Evolutionary conservation across 108 stramenopile genomes (phyloP).

Genomic region (Mediolabrus comicus): DNA sequence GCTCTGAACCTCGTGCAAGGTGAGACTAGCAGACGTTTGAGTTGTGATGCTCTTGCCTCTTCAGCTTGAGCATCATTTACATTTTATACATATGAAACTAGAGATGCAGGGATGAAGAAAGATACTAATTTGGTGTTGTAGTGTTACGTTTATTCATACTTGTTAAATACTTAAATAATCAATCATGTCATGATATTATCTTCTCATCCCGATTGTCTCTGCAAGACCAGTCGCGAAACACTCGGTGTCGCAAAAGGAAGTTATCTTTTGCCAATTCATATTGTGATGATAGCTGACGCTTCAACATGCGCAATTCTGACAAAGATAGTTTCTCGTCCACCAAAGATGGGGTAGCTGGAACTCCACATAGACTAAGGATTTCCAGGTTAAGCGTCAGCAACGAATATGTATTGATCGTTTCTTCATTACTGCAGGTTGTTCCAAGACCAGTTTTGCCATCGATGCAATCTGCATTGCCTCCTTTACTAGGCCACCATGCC

Average conservation of each 20-base stretch:
- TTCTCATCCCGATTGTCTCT: conserved; percentile 19
- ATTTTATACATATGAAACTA: conserved; percentile 2
- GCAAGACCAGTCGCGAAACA: conserved; percentile 73
- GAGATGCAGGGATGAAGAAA: neutral
- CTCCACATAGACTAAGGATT: conserved; percentile 2
- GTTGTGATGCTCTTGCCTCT: too few relatives aligned
- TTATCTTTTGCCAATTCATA: conserved; percentile 66
- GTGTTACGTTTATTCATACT: conserved; percentile 24
- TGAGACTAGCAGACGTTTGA: neutral
- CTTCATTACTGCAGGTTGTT: neutral
- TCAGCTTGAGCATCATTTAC: neutral
- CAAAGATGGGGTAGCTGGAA: neutral
- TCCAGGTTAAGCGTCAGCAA: conserved; percentile 17
- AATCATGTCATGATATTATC: neutral
- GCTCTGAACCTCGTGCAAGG: conserved; percentile 17
- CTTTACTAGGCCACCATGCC: conserved; percentile 61
- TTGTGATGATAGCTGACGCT: conserved; percentile 44
- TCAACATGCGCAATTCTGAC: conserved; percentile 45
- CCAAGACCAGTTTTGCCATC: conserved; percentile 58
- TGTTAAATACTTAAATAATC: conserved; percentile 5
- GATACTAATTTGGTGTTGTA: conserved; percentile 12
- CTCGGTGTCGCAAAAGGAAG: conserved; percentile 53
- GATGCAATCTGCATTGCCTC: conserved; percentile 50
- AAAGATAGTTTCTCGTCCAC: conserved; percentile 18
- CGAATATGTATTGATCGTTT: conserved; percentile 11